phyloP scores from a whole-genome alignment of 2,329 filamentous ascomycete species.

The Ploettnerulaceae sp. region DNA sequence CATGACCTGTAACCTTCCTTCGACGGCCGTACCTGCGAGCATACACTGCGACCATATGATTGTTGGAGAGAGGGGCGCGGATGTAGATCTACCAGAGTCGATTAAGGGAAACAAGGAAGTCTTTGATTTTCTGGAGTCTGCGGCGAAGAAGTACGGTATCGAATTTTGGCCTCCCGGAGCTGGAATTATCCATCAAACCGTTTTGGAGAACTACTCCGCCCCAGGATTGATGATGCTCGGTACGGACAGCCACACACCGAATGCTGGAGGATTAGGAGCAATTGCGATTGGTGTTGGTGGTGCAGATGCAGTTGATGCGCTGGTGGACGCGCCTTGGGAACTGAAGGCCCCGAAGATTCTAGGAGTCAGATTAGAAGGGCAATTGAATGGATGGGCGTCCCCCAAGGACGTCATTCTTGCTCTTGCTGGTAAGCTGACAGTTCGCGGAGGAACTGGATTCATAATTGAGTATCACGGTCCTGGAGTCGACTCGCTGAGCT shows the following conservation, averaged over 20 bases:
- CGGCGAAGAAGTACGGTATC: slow-evolving; percentile 84
- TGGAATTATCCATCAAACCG: slow-evolving; percentile 95
- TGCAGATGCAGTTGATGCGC: slow-evolving; percentile 92
- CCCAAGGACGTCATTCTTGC: slow-evolving; percentile 95
- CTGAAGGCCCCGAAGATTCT: slow-evolving; percentile 89
- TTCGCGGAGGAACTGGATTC: slow-evolving; percentile 88
- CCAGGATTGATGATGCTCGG: slow-evolving; percentile 98
- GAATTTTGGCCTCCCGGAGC: slow-evolving; percentile 94
- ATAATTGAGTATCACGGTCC: slow-evolving; percentile 93
- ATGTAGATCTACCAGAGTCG: slow-evolving; percentile 76
- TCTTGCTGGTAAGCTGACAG: slow-evolving; percentile 84
- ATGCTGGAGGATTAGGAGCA: slow-evolving; percentile 88
- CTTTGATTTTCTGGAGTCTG: slow-evolving; percentile 94
- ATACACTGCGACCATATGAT: slow-evolving; percentile 99
- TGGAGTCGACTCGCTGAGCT: slow-evolving; percentile 82
- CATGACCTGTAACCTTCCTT: slow-evolving; percentile 89
- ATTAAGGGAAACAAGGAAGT: slow-evolving; percentile 94
- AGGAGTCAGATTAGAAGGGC: slow-evolving; percentile 77
- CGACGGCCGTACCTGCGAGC: slow-evolving; percentile 89
- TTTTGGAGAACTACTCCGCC: slow-evolving; percentile 96
- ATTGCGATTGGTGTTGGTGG: slow-evolving; percentile 97
- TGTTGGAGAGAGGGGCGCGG: slow-evolving; percentile 86
- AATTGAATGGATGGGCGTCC: slow-evolving; percentile 83
- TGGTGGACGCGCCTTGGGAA: slow-evolving; percentile 96
- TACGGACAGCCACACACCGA: slow-evolving; percentile 95